phyloP scores from a whole-genome alignment of 2,329 filamentous ascomycete species.

The Monosporascus sp. region DNA sequence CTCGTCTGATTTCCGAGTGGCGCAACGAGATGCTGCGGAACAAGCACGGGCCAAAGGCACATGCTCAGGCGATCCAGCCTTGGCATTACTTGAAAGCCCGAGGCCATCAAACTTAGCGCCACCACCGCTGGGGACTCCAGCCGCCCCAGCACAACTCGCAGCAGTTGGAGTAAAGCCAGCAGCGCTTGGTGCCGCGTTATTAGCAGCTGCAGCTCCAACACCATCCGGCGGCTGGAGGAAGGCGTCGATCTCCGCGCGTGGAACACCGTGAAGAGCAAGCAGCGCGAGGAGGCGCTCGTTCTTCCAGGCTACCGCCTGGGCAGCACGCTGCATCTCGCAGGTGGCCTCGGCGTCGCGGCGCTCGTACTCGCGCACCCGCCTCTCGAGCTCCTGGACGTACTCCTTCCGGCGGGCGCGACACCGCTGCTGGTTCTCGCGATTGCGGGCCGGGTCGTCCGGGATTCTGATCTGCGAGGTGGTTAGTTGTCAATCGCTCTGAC shows the following conservation, averaged over 20 bases:
- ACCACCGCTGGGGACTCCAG: no score
- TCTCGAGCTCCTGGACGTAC: slow-evolving; percentile 43
- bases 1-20: no score
- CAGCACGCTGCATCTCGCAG: slow-evolving; percentile 48
- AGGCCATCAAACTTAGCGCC: no score
- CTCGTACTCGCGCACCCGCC: slow-evolving; percentile 42
- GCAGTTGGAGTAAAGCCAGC: not conserved
- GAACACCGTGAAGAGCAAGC: slow-evolving; percentile 34
- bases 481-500: not conserved
- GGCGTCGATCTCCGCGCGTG: slow-evolving; percentile 32
- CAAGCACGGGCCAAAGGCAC: no score
- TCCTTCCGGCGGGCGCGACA: slow-evolving; percentile 47
- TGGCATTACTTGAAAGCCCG: no score
- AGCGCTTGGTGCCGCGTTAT: not conserved
- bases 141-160: not conserved
- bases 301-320: slow-evolving; percentile 42
- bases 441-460: slow-evolving; percentile 13
- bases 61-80: no score
- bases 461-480: slow-evolving; percentile 13
- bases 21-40: no score
- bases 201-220: slow-evolving; percentile 6
- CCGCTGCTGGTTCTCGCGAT: slow-evolving; percentile 48
- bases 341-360: slow-evolving; percentile 43
- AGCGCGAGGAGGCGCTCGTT: slow-evolving; percentile 42
- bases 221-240: slow-evolving; percentile 33